These are phyloP conservation scores for Metroxylon sagu DNA, from an alignment of 176 grass and related monocot species.

Conservation along the genomic window DNA sequence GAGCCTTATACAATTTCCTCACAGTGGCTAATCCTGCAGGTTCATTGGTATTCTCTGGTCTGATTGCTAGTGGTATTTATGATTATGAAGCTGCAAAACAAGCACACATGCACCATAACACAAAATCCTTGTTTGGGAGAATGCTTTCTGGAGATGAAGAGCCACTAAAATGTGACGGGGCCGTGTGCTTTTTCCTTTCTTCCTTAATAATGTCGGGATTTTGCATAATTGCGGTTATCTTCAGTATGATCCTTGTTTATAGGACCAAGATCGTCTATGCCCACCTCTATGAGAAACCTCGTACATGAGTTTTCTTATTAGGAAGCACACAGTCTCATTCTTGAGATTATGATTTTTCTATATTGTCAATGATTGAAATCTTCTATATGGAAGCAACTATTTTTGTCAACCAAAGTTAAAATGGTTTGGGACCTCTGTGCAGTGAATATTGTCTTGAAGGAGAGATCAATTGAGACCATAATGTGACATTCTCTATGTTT, in stretches of 20 bases:
- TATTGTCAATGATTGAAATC: too few species aligned
- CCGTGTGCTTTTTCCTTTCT: conserved; percentile 7
- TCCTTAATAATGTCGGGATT: conserved; percentile 3
- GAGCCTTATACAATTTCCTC: conserved; percentile 4
- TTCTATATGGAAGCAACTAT: too few species aligned
- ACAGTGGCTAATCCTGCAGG: conserved; percentile 2
- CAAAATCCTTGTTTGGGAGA: background rate
- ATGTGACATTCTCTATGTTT: too few species aligned
- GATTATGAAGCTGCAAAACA: conserved; percentile 3
- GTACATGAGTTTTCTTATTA: too few species aligned
- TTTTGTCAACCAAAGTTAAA: too few species aligned
- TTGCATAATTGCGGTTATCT: background rate
- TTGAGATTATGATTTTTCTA: too few species aligned
- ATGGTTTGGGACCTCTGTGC: too few species aligned
- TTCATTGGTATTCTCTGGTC: conserved; percentile 2
- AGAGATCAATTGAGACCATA: too few species aligned
- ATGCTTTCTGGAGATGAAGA: background rate
- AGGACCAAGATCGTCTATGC: conserved; percentile 6
- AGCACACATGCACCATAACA: background rate
- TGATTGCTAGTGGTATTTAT: conserved; percentile 1
- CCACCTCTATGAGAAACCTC: background rate
- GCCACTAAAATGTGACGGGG: conserved; percentile 3
- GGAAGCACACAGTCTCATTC: too few species aligned
- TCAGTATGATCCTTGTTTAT: conserved; percentile 6
- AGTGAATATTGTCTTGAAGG: too few species aligned